These are phyloP conservation scores for Boletus sp. DNA, from an alignment of 768 basidiomycete species.

Conservation along the genomic window DNA sequence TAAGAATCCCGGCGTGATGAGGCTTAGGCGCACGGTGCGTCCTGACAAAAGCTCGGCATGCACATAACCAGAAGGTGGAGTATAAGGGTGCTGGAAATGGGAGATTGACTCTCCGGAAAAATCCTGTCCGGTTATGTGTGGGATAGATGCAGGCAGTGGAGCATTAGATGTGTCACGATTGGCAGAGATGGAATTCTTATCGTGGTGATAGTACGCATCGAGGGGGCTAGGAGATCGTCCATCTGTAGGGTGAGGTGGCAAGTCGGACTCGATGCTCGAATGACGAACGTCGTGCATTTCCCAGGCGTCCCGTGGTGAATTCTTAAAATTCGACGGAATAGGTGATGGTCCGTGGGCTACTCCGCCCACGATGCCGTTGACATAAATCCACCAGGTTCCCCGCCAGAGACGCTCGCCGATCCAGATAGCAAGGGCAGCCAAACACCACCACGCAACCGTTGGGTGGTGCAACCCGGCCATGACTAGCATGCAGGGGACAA, in stretches of 20 bases:
- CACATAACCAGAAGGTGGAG: slow-evolving; percentile 66
- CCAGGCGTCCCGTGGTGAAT: slow-evolving; percentile 15
- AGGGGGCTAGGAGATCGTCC: slow-evolving; percentile 26
- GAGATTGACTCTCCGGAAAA: background rate
- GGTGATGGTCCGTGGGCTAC: background rate
- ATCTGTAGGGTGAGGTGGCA: slow-evolving; percentile 1
- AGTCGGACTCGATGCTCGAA: slow-evolving; percentile 3
- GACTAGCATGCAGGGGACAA: slow-evolving; percentile 61
- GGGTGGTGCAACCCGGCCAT: slow-evolving; percentile 68
- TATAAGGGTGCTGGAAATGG: slow-evolving; percentile 24
- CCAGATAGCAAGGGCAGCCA: slow-evolving; percentile 62
- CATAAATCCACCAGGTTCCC: slow-evolving; percentile 50
- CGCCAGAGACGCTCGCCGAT: slow-evolving; percentile 59
- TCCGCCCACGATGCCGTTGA: slow-evolving; percentile 52
- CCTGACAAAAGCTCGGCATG: slow-evolving; percentile 70
- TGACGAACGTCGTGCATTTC: slow-evolving; percentile 25
- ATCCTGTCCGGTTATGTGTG: background rate
- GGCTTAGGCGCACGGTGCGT: slow-evolving; percentile 63
- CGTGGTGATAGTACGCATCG: slow-evolving; percentile 15
- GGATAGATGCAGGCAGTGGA: background rate
- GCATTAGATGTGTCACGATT: background rate
- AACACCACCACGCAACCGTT: slow-evolving; percentile 66
- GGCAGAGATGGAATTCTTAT: slow-evolving; percentile 3
- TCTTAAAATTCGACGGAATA: background rate
- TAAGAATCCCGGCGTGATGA: slow-evolving; percentile 54